phyloP scores from a whole-genome alignment of 352 stramenopile genomes.

The Phytophthora tentaculata region DNA sequence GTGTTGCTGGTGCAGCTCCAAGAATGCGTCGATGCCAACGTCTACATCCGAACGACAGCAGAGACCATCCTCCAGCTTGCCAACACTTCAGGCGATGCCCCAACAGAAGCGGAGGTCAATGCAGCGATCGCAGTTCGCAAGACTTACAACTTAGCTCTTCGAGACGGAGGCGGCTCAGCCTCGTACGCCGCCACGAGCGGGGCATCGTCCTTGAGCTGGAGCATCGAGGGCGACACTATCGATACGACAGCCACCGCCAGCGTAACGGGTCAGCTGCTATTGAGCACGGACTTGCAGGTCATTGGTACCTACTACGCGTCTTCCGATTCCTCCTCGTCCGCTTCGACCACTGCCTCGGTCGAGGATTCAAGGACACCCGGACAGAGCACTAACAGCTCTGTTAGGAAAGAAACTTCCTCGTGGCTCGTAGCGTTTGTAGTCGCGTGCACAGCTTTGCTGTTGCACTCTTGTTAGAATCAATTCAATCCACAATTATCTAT shows the following conservation, averaged over 20 bases:
- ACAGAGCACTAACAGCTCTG: conserved; percentile 15
- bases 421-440: conserved; percentile 19
- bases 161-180: conserved; percentile 25
- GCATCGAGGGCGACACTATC: conserved; percentile 35
- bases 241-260: conserved; percentile 29
- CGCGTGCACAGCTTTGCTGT: conserved; percentile 14
- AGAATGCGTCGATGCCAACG: conserved; percentile 40
- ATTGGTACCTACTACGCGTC: conserved; percentile 41
- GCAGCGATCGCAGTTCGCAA: conserved; percentile 30
- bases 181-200: conserved; percentile 17
- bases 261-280: conserved; percentile 27
- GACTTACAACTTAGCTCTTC: conserved; percentile 37
- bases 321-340: conserved; percentile 20
- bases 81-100: conserved; percentile 17
- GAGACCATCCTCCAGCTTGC: conserved; percentile 39
- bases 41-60: conserved; percentile 40
- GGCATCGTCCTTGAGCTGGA: conserved; percentile 29
- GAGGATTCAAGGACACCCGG: conserved; percentile 16
- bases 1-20: conserved; percentile 38
- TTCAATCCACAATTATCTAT: conserved; percentile 39
- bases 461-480: conserved; percentile 25
- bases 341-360: conserved; percentile 14
- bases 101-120: conserved; percentile 33
- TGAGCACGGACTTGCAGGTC: conserved; percentile 40
- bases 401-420: background rate